Evolutionary conservation across 331 rosid genomes (phyloP).

Genomic region (Malus hybrid): DNA sequence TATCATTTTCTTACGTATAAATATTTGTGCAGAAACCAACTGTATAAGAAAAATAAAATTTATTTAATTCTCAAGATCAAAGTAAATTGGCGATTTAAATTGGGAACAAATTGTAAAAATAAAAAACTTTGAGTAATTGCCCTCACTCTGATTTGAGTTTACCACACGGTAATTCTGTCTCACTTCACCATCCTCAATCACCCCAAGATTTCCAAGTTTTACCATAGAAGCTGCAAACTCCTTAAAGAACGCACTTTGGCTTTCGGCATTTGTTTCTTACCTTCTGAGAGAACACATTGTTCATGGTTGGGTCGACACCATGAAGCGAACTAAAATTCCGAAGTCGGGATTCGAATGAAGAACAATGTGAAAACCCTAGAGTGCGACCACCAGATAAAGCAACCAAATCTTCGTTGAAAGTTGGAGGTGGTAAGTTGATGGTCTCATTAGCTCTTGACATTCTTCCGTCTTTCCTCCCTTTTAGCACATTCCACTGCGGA

Average conservation of each 20-base stretch:
- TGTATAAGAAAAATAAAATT: no score
- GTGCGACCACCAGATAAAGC: conserved; percentile 80
- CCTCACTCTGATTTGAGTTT: neutral
- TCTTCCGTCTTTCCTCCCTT: conserved; percentile 84
- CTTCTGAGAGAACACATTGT: conserved; percentile 35
- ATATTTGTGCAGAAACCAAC: no score
- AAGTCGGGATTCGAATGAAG: conserved; percentile 60
- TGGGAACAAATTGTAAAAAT: no score
- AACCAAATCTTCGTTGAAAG: conserved; percentile 53
- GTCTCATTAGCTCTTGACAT: conserved; percentile 72
- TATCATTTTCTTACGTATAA: no score
- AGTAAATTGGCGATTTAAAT: no score
- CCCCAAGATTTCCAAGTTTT: conserved; percentile 58
- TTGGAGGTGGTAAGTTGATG: conserved; percentile 61
- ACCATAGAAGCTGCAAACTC: conserved; percentile 64
- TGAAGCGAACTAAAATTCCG: conserved; percentile 25
- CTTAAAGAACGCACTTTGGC: conserved; percentile 47
- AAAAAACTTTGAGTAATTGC: no score
- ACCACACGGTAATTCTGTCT: conserved; percentile 51
- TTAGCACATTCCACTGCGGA: conserved; percentile 65
- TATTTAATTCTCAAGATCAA: no score
- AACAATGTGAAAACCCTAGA: conserved; percentile 75
- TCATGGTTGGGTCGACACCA: conserved; percentile 48
- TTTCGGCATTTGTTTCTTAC: conserved; percentile 49
- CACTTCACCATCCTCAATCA: conserved; percentile 48